These are phyloP conservation scores for Podospora sp. DNA, from an alignment of 495 filamentous ascomycete genomes.

Conservation along the genomic window DNA sequence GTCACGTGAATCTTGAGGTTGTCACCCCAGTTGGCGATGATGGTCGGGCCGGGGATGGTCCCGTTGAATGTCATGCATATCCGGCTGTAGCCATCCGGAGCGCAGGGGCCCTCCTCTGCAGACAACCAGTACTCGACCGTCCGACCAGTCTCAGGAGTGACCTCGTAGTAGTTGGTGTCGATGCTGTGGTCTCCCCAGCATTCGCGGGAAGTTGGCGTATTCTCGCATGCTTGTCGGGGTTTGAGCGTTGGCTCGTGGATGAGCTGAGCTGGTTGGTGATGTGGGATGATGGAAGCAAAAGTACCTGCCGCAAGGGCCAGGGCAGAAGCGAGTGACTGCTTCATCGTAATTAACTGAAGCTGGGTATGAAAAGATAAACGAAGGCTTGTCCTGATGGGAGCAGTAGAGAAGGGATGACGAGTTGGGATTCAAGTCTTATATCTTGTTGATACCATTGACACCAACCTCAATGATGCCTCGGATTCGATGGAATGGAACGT, in stretches of 20 bases:
- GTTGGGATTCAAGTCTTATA: background rate
- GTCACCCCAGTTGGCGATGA: conserved; percentile 57
- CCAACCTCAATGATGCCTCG: background rate
- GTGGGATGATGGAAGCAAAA: conserved; percentile 5
- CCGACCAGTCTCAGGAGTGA: conserved; percentile 21
- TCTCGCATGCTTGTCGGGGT: conserved; percentile 9
- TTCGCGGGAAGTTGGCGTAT: conserved; percentile 18
- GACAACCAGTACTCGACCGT: conserved; percentile 34
- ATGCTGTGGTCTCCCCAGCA: conserved; percentile 34
- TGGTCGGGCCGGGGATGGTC: conserved; percentile 58
- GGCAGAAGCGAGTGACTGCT: conserved; percentile 1
- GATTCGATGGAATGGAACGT: background rate
- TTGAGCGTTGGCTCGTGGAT: background rate
- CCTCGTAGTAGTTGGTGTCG: conserved; percentile 35
- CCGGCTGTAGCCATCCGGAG: conserved; percentile 58
- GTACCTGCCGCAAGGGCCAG: background rate
- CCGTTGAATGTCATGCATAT: conserved; percentile 59
- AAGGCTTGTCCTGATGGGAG: background rate
- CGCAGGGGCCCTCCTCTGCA: conserved; percentile 32
- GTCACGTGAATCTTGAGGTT: conserved; percentile 56
- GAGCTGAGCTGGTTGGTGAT: background rate
- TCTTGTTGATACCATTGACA: background rate
- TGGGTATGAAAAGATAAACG: background rate
- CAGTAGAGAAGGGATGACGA: background rate
- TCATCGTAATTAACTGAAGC: background rate